Base-by-base conservation (phyloP, 148 eudicot genomes). In the Amaranthus hypochondriacus region DNA sequence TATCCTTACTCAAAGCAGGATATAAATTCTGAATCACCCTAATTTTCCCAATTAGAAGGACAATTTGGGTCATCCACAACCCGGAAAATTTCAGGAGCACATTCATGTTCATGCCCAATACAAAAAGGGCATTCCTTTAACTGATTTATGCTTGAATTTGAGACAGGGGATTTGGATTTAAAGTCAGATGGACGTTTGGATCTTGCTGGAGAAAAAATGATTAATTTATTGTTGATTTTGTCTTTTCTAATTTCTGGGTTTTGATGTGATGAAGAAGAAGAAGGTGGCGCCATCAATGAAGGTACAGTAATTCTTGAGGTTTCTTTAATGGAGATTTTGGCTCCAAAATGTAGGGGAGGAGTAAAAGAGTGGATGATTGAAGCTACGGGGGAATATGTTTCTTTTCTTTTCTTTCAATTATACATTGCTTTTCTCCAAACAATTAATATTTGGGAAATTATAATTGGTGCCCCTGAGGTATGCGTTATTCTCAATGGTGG, bases 41-140 rank as follows among this genome's bases (percentile, higher is more conserved):
- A 56, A 95, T 68, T 18, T 63, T 70, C 97, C 97, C 99, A 95
- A 1, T 81, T 77, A 75, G 83, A 51, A 43, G 73, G 46, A 48
- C 89, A 82, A 62, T 76, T 83, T 8, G 87, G 73, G 3, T 56
- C 70, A 39, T 70, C 74, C 3, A 85, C 83, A 52, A 89, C 68
- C 44, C 97, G 90, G 88, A 95, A 92, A n/a, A 92, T 90, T 74
- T 92, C 97, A 3, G 99, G 99, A 21, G 96, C 99, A 72, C 97
- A 92, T 42, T 90, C 86, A 83, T 89, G 91, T 70, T 95, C 97
- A 72, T 83, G 86, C 39, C 99, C 97, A 48, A 75, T 55, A 76
- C 99, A 95, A 74, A 95, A 95, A n/a, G 97, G 92, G 84, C 99
- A 92, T 39, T 71, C 79, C 2, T 84, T 82, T 42, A 79, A 44